Evolutionary conservation across 2,329 filamentous ascomycete species (phyloP).

Genomic region (Colletotrichum cereale): DNA sequence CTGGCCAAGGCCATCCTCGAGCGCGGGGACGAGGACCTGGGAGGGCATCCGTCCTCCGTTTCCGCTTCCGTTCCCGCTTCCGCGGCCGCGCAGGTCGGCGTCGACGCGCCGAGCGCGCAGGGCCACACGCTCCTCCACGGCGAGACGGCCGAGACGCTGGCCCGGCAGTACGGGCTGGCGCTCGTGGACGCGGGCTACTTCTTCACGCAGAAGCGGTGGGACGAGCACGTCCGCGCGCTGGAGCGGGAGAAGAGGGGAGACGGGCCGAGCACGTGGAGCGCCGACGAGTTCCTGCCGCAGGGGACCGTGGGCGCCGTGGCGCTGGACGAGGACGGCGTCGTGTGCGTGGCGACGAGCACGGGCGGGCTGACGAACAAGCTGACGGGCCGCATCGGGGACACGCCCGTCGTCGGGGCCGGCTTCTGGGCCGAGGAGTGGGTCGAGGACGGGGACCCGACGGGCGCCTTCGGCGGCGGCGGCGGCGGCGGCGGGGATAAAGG

Average conservation of each 20-base stretch:
- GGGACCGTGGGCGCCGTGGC: conserved; percentile 89
- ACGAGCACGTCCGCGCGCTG: conserved; percentile 76
- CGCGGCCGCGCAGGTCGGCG: not conserved
- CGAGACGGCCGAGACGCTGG: conserved; percentile 76
- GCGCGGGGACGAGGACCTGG: conserved; percentile 72
- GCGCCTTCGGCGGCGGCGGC: conserved; percentile 31
- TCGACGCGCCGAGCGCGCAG: conserved; percentile 69
- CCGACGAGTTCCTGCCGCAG: conserved; percentile 78
- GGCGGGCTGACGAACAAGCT: conserved; percentile 92
- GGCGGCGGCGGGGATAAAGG: conserved; percentile 4
- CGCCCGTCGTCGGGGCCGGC: conserved; percentile 84
- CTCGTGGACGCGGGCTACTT: conserved; percentile 79
- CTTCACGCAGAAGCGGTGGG: conserved; percentile 83
- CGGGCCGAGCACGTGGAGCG: conserved; percentile 66
- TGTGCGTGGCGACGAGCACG: conserved; percentile 76
- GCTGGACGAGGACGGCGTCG: conserved; percentile 78
- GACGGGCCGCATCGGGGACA: conserved; percentile 87
- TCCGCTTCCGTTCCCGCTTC: not conserved
- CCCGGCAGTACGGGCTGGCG: conserved; percentile 75
- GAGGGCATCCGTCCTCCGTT: conserved; percentile 43
- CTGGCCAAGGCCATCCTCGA: conserved; percentile 80
- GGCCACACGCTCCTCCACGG: conserved; percentile 80
- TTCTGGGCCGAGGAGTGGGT: conserved; percentile 92
- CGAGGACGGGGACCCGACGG: conserved; percentile 57
- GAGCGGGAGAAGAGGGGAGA: conserved; percentile 60